Conservation (phyloP, 495 filamentous ascomycete species). For the Pyronema domesticum region DNA sequence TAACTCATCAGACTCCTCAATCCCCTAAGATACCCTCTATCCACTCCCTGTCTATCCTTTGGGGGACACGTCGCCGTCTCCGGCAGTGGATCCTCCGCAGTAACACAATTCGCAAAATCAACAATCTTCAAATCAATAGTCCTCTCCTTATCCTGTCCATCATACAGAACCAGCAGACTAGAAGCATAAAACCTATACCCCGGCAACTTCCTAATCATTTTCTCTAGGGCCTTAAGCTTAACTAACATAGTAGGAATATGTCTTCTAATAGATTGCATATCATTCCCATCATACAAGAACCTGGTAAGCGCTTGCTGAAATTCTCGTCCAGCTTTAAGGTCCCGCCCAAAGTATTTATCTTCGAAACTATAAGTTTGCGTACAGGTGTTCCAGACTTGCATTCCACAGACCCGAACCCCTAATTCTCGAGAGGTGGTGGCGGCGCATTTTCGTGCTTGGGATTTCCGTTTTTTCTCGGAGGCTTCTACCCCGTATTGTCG, state of each 20-base stretch:
- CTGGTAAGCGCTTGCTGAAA: constrained; percentile 78
- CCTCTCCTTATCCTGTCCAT: constrained; percentile 46
- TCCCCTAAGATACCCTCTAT: constrained; percentile 77
- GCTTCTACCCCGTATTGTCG: constrained; percentile 95
- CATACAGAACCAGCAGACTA: constrained; percentile 85
- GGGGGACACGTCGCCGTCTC: constrained; percentile 60
- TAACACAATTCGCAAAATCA: constrained; percentile 95
- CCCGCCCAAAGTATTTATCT: constrained; percentile 92
- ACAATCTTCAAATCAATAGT: constrained; percentile 89
- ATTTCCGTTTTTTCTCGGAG: constrained; percentile 74
- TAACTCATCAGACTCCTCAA: constrained; percentile 64
- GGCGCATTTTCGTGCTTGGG: constrained; percentile 80
- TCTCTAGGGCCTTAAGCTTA: constrained; percentile 63
- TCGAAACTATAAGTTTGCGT: constrained; percentile 70
- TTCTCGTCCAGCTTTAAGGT: constrained; percentile 71
- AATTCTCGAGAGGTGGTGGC: constrained; percentile 80
- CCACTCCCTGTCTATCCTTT: constrained; percentile 57
- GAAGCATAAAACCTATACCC: constrained; percentile 93
- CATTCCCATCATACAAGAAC: constrained; percentile 83
- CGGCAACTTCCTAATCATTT: constrained; percentile 57
- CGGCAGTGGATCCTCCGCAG: constrained; percentile 53
- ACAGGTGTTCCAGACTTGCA: constrained; percentile 86
- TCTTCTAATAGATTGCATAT: constrained; percentile 52
- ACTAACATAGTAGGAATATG: constrained; percentile 77
- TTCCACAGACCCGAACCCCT: constrained; percentile 82